Base-by-base conservation (phyloP, 2,329 filamentous ascomycete species). In the Periconia sp. region DNA sequence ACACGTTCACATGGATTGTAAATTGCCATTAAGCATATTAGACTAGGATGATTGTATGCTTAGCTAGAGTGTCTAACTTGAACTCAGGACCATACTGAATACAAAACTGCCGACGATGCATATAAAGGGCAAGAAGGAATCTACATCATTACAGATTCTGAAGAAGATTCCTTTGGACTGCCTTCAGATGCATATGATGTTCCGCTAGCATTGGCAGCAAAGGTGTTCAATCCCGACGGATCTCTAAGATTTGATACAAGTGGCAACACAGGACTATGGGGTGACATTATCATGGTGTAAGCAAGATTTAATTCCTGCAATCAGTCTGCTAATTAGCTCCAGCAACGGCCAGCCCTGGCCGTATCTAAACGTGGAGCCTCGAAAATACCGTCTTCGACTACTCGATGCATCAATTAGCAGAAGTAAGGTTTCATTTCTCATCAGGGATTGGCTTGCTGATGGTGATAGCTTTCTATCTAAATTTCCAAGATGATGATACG, bases 261-360 rank as follows among this genome's bases (percentile, higher is more conserved):
- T 13, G 75, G 80, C 48, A 63, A 65, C 2, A 66, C 68, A 17
- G 77, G 73, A 47, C 67, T 81, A n/a, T 82, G 74, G 55, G 81
- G 81, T 25, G 81, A 84, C 53, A 65, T 80, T 2, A 80, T 83
- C 36, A 74, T 82, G 31, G 80, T 83, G 51, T 43, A 40, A 24
- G 40, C n/a, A n/a, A n/a, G n/a, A n/a, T n/a, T 22, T 15, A 4
- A 22, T 5, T 5, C 11, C 7, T 5, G 5, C 12, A 21, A 17
- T 9, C 16, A 22, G n/a, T 2, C 8, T 22, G n/a, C n/a, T 15
- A 2, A 12, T 24, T 28, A 2, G 31, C 46, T 52, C 6, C 32
- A 58, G 57, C 3, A 83, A 84, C 52, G 78, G 77, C 2, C 75
- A 80, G 48, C 81, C 81, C 3, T 84, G 81, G 80, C 81, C 81